Evolutionary conservation across 148 eudicot species (phyloP), one percentile per base, ranked within the genome.

Genomic region (Heliosperma pusillum): DNA sequence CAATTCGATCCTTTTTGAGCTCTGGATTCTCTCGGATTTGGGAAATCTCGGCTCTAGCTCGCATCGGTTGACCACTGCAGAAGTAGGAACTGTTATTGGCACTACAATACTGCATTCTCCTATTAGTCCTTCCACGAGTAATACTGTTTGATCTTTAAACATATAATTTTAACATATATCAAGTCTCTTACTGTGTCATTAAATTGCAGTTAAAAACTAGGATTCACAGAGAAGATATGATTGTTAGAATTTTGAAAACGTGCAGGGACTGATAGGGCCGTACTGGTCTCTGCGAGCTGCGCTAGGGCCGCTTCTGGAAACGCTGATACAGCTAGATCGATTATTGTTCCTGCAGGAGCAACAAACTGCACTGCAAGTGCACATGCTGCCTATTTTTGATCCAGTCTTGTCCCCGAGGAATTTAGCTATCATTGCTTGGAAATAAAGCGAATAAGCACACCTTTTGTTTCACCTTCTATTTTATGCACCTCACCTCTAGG

Each of bases 211-310:
- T 36, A 36, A 5, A 36, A 36, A 36, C 42, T 36, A 36, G 42
- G 42, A 36, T 6, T 36, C 42, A n/a, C 42, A 36, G 42, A 36
- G 42, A 36, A 36, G 42, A 36, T 36, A 36, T 36, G 33, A 50
- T 65, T 22, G 26, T 65, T 52, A 36, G 53, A 36, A 40, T 71
- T 12, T 80, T 61, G 20, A 44, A 75, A 69, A 58, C 66, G 40
- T 85, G 82, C 91, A 94, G 98, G 97, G 79, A 68, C 86, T 94
- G 69, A 83, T 91, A 74, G 97, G 98, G 71, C 93, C 89, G 77
- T 91, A 90, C 83, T 94, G 97, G 98, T 90, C 97, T 65, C 82
- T 94, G 78, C 84, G 98, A 64, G 93, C 97, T 84, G 87, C 93
- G 55, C 57, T 94, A 78, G 98, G 98, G 59, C 97, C 97, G 42